phyloP scores from a whole-genome alignment of 768 basidiomycete species.

The Cystobasidium tubakii region DNA sequence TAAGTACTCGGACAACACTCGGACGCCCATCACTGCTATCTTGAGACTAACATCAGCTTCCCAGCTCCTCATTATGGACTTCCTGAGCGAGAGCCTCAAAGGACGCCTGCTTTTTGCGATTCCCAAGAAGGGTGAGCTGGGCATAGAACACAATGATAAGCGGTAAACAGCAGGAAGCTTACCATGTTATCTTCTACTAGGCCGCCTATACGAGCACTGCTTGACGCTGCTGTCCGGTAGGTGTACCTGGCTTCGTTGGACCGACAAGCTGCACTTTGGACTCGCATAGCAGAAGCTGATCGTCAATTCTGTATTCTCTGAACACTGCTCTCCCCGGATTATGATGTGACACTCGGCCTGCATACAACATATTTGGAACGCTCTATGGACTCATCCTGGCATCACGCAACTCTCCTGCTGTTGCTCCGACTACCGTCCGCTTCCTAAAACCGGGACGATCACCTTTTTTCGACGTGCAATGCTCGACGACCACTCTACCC shows the following conservation, averaged over 20 bases:
- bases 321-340: no score
- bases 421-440: background rate
- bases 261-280: background rate
- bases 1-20: no score
- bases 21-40: no score
- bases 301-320: background rate
- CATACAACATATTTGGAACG: no score
- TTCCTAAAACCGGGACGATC: background rate
- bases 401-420: no score
- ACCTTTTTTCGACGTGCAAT: background rate
- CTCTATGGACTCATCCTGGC: no score
- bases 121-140: constrained; percentile 88
- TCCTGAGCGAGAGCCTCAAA: constrained; percentile 71
- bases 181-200: constrained; percentile 50
- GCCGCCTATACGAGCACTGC: constrained; percentile 84
- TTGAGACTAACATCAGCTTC: no score
- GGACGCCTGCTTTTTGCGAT: constrained; percentile 88
- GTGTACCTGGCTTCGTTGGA: constrained; percentile 38
- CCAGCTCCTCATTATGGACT: constrained; percentile 52
- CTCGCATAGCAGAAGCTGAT: constrained; percentile 1
- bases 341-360: no score
- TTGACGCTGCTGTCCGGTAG: constrained; percentile 73
- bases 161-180: no score
- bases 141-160: no score
- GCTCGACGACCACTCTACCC: background rate